phyloP scores from a whole-genome alignment of 768 basidiomycete genomes.

The Gymnopilus dilepis region DNA sequence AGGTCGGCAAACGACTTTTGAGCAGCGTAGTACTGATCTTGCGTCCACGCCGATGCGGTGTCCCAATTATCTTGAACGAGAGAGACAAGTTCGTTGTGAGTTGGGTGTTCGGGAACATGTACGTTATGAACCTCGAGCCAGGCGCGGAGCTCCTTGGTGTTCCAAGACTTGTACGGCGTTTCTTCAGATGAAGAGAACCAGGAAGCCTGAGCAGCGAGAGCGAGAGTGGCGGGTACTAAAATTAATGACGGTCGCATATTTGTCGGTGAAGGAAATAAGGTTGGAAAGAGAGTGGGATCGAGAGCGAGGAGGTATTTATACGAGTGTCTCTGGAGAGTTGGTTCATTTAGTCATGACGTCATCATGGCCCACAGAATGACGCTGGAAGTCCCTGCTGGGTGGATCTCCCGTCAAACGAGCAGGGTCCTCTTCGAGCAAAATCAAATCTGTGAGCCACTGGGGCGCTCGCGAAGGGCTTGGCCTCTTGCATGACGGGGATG shows the following conservation, averaged over 20 bases:
- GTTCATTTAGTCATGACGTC: constrained; percentile 24
- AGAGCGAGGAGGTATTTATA: constrained; percentile 19
- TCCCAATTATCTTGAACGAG: constrained; percentile 72
- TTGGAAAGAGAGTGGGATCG: constrained; percentile 2
- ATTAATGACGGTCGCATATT: constrained; percentile 30
- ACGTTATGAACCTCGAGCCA: constrained; percentile 77
- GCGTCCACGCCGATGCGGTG: constrained; percentile 55
- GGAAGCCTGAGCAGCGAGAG: constrained; percentile 48
- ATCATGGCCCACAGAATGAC: constrained; percentile 20
- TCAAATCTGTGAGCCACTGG: neutral
- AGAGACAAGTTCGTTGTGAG: constrained; percentile 45
- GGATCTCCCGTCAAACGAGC: neutral
- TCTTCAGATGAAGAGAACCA: constrained; percentile 52
- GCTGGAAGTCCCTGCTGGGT: constrained; percentile 11
- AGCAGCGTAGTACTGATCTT: constrained; percentile 66
- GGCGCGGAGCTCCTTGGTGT: constrained; percentile 59
- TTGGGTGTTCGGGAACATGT: constrained; percentile 50
- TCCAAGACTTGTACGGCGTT: constrained; percentile 58
- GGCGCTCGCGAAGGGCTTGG: neutral
- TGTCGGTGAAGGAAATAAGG: constrained; percentile 2
- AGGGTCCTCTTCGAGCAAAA: neutral
- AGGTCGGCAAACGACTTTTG: constrained; percentile 66
- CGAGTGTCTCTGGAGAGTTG: constrained; percentile 22
- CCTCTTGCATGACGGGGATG: neutral
- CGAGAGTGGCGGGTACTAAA: constrained; percentile 30